A percentile compares a stretch with the other conserved stretches of the same genome.
These are phyloP conservation scores for Rhizopus delemar DNA, from an alignment of 371 early-diverging fungal genomes.

Conservation along the genomic window DNA sequence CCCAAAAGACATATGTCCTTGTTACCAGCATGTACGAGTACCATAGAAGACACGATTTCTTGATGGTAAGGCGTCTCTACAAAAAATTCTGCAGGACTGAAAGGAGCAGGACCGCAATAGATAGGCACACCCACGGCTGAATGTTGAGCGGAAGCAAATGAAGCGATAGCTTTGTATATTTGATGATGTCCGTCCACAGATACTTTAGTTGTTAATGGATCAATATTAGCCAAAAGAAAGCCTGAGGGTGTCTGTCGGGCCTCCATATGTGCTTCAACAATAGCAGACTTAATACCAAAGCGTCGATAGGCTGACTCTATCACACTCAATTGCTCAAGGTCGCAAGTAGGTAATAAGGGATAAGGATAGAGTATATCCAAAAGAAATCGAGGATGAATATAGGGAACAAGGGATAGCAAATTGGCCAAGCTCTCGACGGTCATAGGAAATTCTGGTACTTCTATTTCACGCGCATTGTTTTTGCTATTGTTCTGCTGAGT, in stretches of 20 bases:
- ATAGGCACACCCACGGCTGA: constrained; percentile 41
- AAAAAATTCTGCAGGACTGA: constrained; percentile 62
- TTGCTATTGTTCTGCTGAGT: constrained; percentile 44
- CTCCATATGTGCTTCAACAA: constrained; percentile 48
- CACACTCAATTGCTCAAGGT: constrained; percentile 63
- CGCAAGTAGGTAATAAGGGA: constrained; percentile 61
- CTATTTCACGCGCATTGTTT: constrained; percentile 45
- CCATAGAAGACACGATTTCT: constrained; percentile 64
- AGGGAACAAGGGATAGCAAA: constrained; percentile 53
- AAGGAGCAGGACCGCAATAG: constrained; percentile 53
- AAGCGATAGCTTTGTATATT: constrained; percentile 43
- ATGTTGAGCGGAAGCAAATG: constrained; percentile 39
- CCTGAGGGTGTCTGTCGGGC: constrained; percentile 59
- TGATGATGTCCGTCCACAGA: constrained; percentile 39
- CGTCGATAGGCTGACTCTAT: constrained; percentile 71
- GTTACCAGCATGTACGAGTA: constrained; percentile 66
- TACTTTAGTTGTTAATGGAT: constrained; percentile 24
- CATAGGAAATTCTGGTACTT: constrained; percentile 75
- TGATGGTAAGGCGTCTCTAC: constrained; percentile 74
- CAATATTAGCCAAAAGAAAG: constrained; percentile 51
- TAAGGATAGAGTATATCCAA: constrained; percentile 73
- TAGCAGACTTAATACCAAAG: constrained; percentile 62
- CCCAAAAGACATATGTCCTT: constrained; percentile 76
- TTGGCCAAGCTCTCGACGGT: constrained; percentile 58
- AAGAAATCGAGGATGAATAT: constrained; percentile 57